Evolutionary conservation across 208 protist species (phyloP).

Genomic region (Angomonas ambiguus): DNA sequence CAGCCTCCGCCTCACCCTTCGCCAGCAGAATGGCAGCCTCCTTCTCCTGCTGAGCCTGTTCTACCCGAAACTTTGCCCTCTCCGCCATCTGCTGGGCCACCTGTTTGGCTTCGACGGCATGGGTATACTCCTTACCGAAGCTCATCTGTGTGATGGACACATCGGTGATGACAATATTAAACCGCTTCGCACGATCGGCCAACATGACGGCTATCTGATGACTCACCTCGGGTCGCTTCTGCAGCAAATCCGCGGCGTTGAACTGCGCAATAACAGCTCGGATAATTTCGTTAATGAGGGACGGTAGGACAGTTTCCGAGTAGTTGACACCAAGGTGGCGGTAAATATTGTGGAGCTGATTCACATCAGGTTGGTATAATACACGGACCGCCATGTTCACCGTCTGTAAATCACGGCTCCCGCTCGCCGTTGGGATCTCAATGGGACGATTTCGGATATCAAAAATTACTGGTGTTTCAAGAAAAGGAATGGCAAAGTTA

Average conservation of each 20-base stretch:
- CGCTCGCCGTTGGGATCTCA: constrained; percentile 85
- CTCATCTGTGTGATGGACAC: constrained; percentile 97
- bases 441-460: constrained; percentile 93
- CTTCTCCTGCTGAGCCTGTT: constrained; percentile 94
- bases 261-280: constrained; percentile 98
- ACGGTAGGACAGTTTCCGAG: constrained; percentile 97
- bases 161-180: constrained; percentile 97
- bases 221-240: constrained; percentile 93
- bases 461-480: constrained; percentile 96
- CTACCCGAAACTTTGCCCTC: constrained; percentile 92
- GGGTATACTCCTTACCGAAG: constrained; percentile 95
- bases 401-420: constrained; percentile 96
- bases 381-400: constrained; percentile 99
- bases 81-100: constrained; percentile 96
- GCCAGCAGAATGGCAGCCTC: constrained; percentile 90
- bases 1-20: constrained; percentile 91
- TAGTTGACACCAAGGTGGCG: constrained; percentile 95
- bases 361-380: constrained; percentile 93
- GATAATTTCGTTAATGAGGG: constrained; percentile 98
- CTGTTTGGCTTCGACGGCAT: constrained; percentile 95
- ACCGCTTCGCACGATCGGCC: constrained; percentile 93
- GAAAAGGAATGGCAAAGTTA: constrained; percentile 95
- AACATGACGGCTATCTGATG: constrained; percentile 90
- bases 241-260: constrained; percentile 98
- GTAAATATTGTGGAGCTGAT: constrained; percentile 93